phyloP scores from a whole-genome alignment of 768 basidiomycete species.

The Hygrocybe punicea region DNA sequence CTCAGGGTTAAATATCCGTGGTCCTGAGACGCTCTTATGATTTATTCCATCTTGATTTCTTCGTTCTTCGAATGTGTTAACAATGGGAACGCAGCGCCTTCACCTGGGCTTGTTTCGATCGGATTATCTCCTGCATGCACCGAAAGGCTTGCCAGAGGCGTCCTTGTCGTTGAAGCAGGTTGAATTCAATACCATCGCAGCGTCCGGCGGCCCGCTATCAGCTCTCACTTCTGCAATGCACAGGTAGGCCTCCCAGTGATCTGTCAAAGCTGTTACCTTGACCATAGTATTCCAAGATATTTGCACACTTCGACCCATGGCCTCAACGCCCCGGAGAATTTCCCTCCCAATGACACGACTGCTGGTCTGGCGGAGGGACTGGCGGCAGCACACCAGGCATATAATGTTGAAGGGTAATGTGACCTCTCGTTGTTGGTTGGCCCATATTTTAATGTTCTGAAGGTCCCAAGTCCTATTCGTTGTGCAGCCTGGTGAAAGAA shows the following conservation, averaged over 20 bases:
- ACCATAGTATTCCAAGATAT: conserved; percentile 57
- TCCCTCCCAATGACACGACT: conserved; percentile 73
- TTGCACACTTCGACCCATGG: conserved; percentile 64
- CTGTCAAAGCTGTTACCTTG: background rate
- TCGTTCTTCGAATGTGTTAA: background rate
- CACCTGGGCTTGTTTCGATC: conserved; percentile 92
- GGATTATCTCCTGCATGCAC: conserved; percentile 83
- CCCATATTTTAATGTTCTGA: background rate
- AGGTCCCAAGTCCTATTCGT: conserved; percentile 74
- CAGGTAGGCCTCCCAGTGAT: conserved; percentile 45
- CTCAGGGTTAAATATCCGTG: too few species aligned
- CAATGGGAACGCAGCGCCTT: conserved; percentile 50
- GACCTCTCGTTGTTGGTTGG: background rate
- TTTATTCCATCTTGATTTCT: background rate
- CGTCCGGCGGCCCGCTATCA: conserved; percentile 82
- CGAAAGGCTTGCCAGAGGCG: conserved; percentile 27
- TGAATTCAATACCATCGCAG: conserved; percentile 96
- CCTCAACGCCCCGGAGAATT: conserved; percentile 57
- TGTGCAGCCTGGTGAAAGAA: conserved; percentile 84
- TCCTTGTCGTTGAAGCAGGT: conserved; percentile 76
- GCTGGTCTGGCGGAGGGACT: conserved; percentile 71
- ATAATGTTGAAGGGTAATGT: conserved; percentile 51
- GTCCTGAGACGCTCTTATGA: too few species aligned
- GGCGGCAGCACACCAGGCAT: conserved; percentile 74
- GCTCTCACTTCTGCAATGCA: conserved; percentile 69